A percentile compares a stretch with the other conserved stretches of the same genome.
phyloP scores from a whole-genome alignment of 1,284 basidiomycete species.

The Melampsora abietis-canadensis region DNA sequence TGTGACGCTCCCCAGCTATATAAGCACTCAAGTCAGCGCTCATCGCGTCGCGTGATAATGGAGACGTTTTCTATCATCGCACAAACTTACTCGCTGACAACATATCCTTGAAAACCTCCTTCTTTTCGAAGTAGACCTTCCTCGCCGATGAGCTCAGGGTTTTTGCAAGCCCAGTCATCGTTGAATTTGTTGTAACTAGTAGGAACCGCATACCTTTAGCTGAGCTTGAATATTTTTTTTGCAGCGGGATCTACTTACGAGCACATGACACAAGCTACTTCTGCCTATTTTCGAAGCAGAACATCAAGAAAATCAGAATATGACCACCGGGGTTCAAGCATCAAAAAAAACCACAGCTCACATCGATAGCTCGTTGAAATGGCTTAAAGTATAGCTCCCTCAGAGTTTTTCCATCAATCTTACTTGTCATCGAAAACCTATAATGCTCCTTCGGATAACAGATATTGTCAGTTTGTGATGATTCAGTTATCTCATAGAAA shows the following conservation, averaged over 20 bases:
- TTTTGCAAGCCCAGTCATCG: constrained; percentile 48
- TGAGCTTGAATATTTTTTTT: neutral
- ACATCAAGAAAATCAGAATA: neutral
- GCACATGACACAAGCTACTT: constrained; percentile 26
- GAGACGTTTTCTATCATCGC: neutral
- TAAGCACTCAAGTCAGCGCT: neutral
- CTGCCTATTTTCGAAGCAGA: neutral
- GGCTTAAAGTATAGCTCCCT: constrained; percentile 20
- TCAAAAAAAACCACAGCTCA: neutral
- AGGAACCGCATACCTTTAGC: neutral
- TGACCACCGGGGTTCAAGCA: neutral
- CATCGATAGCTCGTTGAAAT: constrained; percentile 8
- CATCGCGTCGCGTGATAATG: too few species aligned
- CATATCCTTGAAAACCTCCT: constrained; percentile 50
- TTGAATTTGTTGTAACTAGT: constrained; percentile 50
- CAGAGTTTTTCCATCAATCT: constrained; percentile 18
- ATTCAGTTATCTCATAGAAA: neutral
- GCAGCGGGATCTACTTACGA: neutral
- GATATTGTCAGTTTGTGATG: neutral
- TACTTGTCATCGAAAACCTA: constrained; percentile 5
- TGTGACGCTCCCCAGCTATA: constrained; percentile 20
- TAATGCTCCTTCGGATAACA: constrained; percentile 6
- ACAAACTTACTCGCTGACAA: constrained; percentile 49
- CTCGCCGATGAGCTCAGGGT: constrained; percentile 47
- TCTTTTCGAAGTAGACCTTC: constrained; percentile 52